Percentiles rank a stretch among this genome's conserved stretches.
phyloP scores from a whole-genome alignment of 331 rosid genomes.

The Erythrophleum ivorense region DNA sequence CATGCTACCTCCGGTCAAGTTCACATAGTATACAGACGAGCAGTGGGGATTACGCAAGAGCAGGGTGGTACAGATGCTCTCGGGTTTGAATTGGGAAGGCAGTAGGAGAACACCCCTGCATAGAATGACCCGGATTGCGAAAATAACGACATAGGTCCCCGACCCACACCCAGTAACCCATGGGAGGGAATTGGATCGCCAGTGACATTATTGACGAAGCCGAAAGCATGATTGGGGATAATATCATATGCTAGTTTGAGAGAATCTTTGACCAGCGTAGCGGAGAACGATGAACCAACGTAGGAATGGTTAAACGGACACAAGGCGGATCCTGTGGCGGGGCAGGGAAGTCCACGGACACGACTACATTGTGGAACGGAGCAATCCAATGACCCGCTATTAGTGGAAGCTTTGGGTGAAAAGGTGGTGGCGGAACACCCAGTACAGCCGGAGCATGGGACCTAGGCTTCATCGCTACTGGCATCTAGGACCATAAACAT shows the following conservation, averaged over 20 bases:
- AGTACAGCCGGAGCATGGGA: conserved; percentile 59
- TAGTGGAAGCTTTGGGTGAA: conserved; percentile 46
- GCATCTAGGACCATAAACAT: conserved; percentile 69
- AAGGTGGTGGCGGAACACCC: conserved; percentile 59
- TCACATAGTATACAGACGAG: conserved; percentile 73
- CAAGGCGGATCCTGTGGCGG: conserved; percentile 25
- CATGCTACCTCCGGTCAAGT: conserved; percentile 64
- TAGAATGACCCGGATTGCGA: conserved; percentile 62
- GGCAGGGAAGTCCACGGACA: conserved; percentile 60
- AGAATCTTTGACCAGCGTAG: conserved; percentile 60
- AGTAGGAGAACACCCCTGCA: conserved; percentile 68
- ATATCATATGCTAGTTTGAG: conserved; percentile 43
- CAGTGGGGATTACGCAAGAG: conserved; percentile 65
- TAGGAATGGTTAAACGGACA: conserved; percentile 69
- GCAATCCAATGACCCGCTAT: conserved; percentile 50
- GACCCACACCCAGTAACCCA: conserved; percentile 78
- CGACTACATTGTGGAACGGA: conserved; percentile 49
- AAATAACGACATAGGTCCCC: conserved; percentile 64
- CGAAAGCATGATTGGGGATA: conserved; percentile 59
- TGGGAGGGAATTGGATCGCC: conserved; percentile 66
- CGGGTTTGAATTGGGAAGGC: conserved; percentile 78
- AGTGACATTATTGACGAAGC: conserved; percentile 53
- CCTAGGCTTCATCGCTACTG: conserved; percentile 64
- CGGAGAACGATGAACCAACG: conserved; percentile 73
- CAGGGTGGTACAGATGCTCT: conserved; percentile 62